Conservation (phyloP, 345 rosid species). For the Populus ilicifolia region DNA sequence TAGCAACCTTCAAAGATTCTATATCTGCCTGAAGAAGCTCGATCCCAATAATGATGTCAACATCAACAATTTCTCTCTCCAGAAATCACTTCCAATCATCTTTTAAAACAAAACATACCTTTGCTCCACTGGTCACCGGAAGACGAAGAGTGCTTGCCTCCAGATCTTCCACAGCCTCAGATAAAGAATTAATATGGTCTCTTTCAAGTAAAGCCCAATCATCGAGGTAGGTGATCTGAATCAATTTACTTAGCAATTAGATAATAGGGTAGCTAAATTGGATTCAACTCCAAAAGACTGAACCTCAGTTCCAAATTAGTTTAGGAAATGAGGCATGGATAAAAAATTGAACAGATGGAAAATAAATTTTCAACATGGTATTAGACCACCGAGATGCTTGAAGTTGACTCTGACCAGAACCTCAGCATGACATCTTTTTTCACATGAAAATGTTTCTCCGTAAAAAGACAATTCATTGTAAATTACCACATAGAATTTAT, state of each 20-base stretch:
- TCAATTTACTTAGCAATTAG: slow-evolving; percentile 22
- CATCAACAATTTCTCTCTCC: slow-evolving; percentile 11
- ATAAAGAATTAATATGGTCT: slow-evolving; percentile 69
- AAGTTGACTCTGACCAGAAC: not conserved
- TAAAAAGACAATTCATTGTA: not conserved
- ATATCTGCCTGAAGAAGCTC: slow-evolving; percentile 57
- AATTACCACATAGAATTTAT: not conserved
- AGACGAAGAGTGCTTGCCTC: slow-evolving; percentile 87
- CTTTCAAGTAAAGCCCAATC: slow-evolving; percentile 83
- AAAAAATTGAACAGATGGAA: not conserved
- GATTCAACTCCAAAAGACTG: not conserved
- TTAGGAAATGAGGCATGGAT: not conserved
- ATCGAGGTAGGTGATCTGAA: slow-evolving; percentile 71
- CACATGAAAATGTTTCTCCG: not conserved
- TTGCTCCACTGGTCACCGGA: slow-evolving; percentile 86
- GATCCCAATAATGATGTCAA: slow-evolving; percentile 15
- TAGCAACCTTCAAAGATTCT: slow-evolving; percentile 69
- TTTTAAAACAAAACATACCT: slow-evolving; percentile 40
- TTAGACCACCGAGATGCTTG: not conserved
- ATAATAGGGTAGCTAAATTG: slow-evolving; percentile 6
- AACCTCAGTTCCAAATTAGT: not conserved
- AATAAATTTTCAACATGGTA: not conserved
- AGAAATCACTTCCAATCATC: not conserved
- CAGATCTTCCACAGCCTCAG: slow-evolving; percentile 78
- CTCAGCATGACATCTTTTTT: not conserved